Evolutionary conservation across 306 rosid genomes (phyloP).

Genomic region (Vicia faba): DNA sequence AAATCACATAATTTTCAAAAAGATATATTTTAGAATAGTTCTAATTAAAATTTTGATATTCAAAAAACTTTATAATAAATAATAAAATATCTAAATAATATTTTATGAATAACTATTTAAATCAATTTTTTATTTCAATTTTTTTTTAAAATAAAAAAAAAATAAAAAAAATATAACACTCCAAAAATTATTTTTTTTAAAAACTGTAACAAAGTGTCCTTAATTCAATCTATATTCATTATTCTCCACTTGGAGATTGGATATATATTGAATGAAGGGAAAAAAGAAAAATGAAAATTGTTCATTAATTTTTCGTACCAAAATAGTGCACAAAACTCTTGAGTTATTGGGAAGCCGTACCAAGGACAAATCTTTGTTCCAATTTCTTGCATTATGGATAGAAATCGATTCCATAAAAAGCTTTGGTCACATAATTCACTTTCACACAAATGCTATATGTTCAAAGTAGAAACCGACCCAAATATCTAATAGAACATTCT

Average conservation of each 20-base stretch:
- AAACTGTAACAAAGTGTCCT: too few species aligned
- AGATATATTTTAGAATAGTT: too few species aligned
- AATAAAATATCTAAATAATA: too few species aligned
- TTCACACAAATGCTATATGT: conserved; percentile 45
- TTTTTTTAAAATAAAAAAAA: too few species aligned
- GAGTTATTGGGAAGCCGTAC: conserved; percentile 51
- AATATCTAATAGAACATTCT: conserved; percentile 58
- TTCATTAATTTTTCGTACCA: conserved; percentile 4
- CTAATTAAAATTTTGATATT: too few species aligned
- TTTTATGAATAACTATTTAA: too few species aligned
- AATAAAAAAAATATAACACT: too few species aligned
- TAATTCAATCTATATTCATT: not conserved
- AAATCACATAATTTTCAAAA: too few species aligned
- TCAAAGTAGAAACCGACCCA: conserved; percentile 37
- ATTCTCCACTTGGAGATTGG: not conserved
- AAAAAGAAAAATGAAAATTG: not conserved
- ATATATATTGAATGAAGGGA: conserved; percentile 8
- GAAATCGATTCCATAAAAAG: conserved; percentile 45
- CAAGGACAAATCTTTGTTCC: conserved; percentile 47
- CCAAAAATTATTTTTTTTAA: too few species aligned
- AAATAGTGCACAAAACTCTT: conserved; percentile 5
- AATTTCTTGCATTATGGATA: conserved; percentile 38
- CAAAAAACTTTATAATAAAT: too few species aligned
- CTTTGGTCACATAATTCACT: conserved; percentile 36
- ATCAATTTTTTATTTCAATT: too few species aligned